These are phyloP conservation scores for Papiliotrema flavescens DNA, from an alignment of 1,284 basidiomycete species.

Conservation along the genomic window DNA sequence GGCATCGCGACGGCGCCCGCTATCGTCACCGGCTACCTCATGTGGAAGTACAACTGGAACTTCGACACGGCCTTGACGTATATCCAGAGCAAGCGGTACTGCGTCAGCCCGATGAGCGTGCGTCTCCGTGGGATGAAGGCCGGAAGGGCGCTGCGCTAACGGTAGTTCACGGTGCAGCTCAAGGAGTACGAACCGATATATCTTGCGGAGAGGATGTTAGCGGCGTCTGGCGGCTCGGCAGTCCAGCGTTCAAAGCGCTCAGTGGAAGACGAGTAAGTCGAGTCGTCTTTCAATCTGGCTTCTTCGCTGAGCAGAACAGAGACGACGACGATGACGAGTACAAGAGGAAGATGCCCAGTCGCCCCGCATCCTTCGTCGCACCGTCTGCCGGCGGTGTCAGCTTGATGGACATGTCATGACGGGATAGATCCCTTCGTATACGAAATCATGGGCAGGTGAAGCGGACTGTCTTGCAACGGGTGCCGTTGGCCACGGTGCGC, in stretches of 20 bases:
- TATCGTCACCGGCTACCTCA: conserved; percentile 87
- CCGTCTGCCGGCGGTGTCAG: neutral
- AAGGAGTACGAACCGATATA: conserved; percentile 89
- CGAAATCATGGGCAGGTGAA: too few species aligned
- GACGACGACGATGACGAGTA: neutral
- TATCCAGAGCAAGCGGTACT: conserved; percentile 85
- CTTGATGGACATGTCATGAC: neutral
- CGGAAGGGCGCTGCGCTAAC: conserved; percentile 1
- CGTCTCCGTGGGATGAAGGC: conserved; percentile 16
- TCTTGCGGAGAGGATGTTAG: conserved; percentile 33
- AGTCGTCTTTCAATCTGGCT: neutral
- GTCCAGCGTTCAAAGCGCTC: conserved; percentile 7
- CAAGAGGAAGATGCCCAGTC: neutral
- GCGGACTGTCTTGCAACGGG: neutral
- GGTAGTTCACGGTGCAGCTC: conserved; percentile 73
- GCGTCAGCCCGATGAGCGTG: conserved; percentile 76
- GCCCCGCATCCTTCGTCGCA: neutral
- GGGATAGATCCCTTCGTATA: too few species aligned
- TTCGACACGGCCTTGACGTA: conserved; percentile 74
- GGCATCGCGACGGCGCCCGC: conserved; percentile 83
- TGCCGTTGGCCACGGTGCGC: neutral
- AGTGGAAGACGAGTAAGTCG: conserved; percentile 10
- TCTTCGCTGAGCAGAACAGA: neutral
- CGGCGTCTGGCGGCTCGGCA: conserved; percentile 3
- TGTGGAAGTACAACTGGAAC: conserved; percentile 72